These are phyloP conservation scores for Emericellopsis cladophorae DNA, from an alignment of 2,329 filamentous ascomycete species.

Conservation along the genomic window DNA sequence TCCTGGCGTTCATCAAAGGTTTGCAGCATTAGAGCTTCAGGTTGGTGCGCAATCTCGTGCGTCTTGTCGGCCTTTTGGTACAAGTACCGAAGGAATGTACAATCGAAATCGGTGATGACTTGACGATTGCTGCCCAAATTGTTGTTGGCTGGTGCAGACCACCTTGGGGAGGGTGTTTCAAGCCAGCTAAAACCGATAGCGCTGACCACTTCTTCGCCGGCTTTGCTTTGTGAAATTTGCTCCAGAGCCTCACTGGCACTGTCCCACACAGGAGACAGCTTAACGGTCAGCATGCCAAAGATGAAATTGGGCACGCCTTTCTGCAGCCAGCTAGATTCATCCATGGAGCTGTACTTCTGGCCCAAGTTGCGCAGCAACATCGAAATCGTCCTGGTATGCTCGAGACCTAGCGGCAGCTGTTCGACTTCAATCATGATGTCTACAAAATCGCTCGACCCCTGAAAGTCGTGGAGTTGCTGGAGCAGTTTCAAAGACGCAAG, in stretches of 20 bases:
- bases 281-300: slow-evolving; percentile 81
- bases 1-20: slow-evolving; percentile 54
- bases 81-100: slow-evolving; percentile 57
- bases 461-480: slow-evolving; percentile 33
- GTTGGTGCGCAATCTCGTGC: slow-evolving; percentile 37
- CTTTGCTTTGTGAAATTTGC: slow-evolving; percentile 55
- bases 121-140: slow-evolving; percentile 18
- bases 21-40: slow-evolving; percentile 44
- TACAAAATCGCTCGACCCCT: slow-evolving; percentile 13
- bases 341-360: slow-evolving; percentile 45
- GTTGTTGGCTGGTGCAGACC: slow-evolving; percentile 29
- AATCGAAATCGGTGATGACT: slow-evolving; percentile 67
- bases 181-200: slow-evolving; percentile 72
- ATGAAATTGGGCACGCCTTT: slow-evolving; percentile 68
- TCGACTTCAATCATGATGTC: slow-evolving; percentile 65
- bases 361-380: slow-evolving; percentile 78
- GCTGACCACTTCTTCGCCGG: slow-evolving; percentile 61
- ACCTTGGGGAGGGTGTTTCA: slow-evolving; percentile 39
- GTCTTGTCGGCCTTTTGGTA: slow-evolving; percentile 35
- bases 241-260: slow-evolving; percentile 67
- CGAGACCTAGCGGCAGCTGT: slow-evolving; percentile 62
- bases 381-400: slow-evolving; percentile 63
- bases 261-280: slow-evolving; percentile 77
- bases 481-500: slow-evolving; percentile 63
- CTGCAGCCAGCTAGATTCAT: slow-evolving; percentile 50